Base-by-base conservation (phyloP, 495 filamentous ascomycete species). In the Aspergillus saccharolyticus region DNA sequence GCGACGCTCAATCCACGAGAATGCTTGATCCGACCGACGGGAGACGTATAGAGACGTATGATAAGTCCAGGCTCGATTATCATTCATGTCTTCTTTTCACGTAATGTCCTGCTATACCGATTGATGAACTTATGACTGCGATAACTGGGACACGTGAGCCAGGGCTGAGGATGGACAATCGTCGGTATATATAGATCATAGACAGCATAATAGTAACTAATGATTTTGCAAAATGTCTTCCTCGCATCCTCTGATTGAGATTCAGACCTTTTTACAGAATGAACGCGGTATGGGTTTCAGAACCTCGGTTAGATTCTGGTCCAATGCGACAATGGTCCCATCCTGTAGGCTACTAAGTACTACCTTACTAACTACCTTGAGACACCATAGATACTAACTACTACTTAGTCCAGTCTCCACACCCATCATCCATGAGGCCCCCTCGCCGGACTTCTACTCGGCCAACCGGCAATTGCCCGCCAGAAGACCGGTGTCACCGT, bases 91-190 rank as follows among this genome's bases (percentile, higher is more conserved):
- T 45, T 53, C 56, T 43, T 59, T 56, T 56, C 10, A 5, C 52
- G 53, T 59, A 28, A 58, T 55, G 56, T 49, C 52, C 55, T 46
- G 21, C 24, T 43, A 53, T 46, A 52, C 22, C 39, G 42, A 54
- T 53, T 58, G 47, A 63, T 58, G 60, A 63, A 58, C 60, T 63
- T 56, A 63, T 39, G 60, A 63, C 56, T 56, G 55, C 55, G 39
- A 43, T 56, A 53, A 50, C 59, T 59, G 52, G 56, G 44, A 44
- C 39, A 56, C 21, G 57, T 50, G 16, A 53, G 24, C 45, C 55
- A 19, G 49, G 49, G 53, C 46, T 45, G 28, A 17, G 5, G 28
- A 43, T 46, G 53, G 19, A 50, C 42, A 51, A 48, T 2, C 49
- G 28, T 43, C 44, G 21, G 51, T 55, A 54, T 54, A 63, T 58